Conservation (phyloP, 225 moss, liverwort and hornwort species). For the Sphagnum contortum region DNA sequence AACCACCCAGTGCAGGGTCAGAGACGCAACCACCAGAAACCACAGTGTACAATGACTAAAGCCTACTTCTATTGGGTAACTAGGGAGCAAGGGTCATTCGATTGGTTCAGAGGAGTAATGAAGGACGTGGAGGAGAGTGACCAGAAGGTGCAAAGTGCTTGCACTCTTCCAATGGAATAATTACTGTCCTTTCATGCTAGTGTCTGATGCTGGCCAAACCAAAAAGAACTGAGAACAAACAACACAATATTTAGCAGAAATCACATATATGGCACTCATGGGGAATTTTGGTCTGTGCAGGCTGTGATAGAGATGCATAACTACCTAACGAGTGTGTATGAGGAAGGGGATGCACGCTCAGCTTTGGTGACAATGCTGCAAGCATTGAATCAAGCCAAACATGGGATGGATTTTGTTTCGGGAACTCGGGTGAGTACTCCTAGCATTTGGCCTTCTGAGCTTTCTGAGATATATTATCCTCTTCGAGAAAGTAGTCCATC, state of each 20-base stretch:
- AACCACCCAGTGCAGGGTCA: constrained; percentile 26
- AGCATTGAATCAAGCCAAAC: constrained; percentile 91
- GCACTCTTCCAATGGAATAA: too few species aligned
- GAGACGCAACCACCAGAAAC: constrained; percentile 23
- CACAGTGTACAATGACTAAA: constrained; percentile 33
- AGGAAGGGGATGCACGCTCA: constrained; percentile 94
- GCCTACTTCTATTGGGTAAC: constrained; percentile 99
- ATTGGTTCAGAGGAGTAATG: constrained; percentile 98
- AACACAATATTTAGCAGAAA: too few species aligned
- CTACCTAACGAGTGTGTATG: constrained; percentile 93
- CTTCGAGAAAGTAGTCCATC: too few species aligned
- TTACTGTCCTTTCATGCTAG: too few species aligned
- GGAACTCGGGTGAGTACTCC: constrained; percentile 71
- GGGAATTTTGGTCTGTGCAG: constrained; percentile 15
- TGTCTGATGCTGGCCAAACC: too few species aligned
- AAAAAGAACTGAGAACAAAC: too few species aligned
- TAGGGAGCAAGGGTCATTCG: constrained; percentile 89
- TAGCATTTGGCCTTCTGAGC: background rate
- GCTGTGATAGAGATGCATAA: constrained; percentile 96
- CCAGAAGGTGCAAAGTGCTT: constrained; percentile 36
- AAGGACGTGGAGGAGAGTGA: constrained; percentile 80
- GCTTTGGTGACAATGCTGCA: constrained; percentile 96
- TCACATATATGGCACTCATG: too few species aligned
- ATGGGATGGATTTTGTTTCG: constrained; percentile 87
- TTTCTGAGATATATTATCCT: background rate